Conservation (phyloP, 2,329 filamentous ascomycete species). For the Colletotrichum eremochloae region DNA sequence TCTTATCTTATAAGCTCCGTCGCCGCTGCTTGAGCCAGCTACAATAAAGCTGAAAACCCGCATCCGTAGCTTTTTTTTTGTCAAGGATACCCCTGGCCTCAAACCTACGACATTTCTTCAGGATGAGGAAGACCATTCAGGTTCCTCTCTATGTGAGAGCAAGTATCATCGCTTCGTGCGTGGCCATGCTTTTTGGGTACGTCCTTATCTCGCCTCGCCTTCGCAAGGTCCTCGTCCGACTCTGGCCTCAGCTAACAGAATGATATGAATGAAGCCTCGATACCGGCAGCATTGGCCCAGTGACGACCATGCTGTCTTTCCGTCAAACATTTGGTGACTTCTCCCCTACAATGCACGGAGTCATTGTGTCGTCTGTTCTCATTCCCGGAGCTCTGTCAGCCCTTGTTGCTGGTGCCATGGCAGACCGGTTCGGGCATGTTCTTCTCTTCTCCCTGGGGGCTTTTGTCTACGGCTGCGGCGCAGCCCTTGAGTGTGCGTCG, state of each 20-base stretch:
- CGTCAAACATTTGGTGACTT: conserved; percentile 63
- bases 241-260: conserved; percentile 1
- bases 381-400: conserved; percentile 71
- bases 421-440: conserved; percentile 65
- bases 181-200: conserved; percentile 52
- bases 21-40: too few species aligned
- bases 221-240: neutral
- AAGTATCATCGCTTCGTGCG: conserved; percentile 48
- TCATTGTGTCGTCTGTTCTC: conserved; percentile 71
- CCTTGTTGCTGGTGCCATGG: conserved; percentile 68
- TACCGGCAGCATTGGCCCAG: conserved; percentile 69
- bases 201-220: neutral
- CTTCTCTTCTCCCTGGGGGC: conserved; percentile 66
- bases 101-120: neutral
- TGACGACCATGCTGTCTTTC: conserved; percentile 70
- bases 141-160: conserved; percentile 49
- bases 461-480: conserved; percentile 64
- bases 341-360: conserved; percentile 68
- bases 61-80: neutral
- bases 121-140: conserved; percentile 6
- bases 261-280: conserved; percentile 46
- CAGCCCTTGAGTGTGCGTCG: conserved; percentile 55
- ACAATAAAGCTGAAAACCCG: neutral
- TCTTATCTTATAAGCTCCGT: neutral
- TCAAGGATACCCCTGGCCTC: neutral